Evolutionary conservation across 345 rosid species (phyloP).

Genomic region (Psidium guajava): DNA sequence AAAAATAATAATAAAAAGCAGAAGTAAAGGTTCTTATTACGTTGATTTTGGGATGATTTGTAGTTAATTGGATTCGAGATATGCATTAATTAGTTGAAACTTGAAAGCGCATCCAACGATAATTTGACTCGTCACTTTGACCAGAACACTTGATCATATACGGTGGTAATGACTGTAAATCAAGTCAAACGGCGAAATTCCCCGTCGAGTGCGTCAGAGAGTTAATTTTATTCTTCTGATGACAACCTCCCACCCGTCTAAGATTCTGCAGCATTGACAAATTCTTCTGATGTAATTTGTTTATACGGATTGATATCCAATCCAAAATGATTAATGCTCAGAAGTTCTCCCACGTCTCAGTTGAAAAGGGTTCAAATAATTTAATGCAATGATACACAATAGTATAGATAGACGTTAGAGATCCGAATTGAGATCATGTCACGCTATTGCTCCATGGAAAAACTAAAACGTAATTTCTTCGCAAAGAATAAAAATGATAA

Average conservation of each 20-base stretch:
- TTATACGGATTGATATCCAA: neutral
- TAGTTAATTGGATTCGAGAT: too few species aligned
- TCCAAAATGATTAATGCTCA: neutral
- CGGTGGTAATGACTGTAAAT: neutral
- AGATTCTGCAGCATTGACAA: neutral
- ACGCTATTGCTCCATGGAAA: neutral
- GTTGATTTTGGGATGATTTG: too few species aligned
- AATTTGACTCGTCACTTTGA: neutral
- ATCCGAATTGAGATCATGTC: neutral
- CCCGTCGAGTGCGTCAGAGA: neutral
- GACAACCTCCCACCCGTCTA: neutral
- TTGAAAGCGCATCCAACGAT: neutral
- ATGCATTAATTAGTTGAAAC: neutral
- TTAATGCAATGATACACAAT: neutral
- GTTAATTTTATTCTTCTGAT: neutral
- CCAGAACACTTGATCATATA: neutral
- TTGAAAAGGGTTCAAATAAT: neutral
- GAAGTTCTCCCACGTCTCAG: neutral
- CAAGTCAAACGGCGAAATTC: neutral
- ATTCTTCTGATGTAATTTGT: neutral
- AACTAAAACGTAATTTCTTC: neutral
- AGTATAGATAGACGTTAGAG: neutral
- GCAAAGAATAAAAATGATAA: rapidly evolving
- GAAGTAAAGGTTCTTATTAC: too few species aligned
- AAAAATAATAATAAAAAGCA: too few species aligned